These are phyloP conservation scores for Hygrophoropsis aurantiaca DNA, from an alignment of 768 basidiomycete genomes.

Conservation along the genomic window DNA sequence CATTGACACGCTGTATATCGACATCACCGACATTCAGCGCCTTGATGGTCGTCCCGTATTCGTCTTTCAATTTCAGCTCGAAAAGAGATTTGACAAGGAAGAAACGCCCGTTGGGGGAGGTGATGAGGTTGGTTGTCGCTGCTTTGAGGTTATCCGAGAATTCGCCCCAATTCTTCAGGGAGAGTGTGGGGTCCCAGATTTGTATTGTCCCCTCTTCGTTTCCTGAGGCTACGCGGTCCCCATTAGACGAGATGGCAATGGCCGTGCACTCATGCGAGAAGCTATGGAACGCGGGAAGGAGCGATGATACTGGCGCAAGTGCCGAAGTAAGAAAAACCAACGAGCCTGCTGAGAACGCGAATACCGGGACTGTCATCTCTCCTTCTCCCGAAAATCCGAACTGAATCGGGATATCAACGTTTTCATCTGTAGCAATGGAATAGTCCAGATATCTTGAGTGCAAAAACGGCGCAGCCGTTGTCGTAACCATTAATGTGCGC, in stretches of 20 bases:
- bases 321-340: not conserved
- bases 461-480: slow-evolving; percentile 6
- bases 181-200: slow-evolving; percentile 10
- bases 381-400: slow-evolving; percentile 7
- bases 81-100: slow-evolving; percentile 3
- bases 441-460: not conserved
- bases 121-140: not conserved
- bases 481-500: not conserved
- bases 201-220: slow-evolving; percentile 4
- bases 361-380: slow-evolving; percentile 8
- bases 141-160: not conserved
- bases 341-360: not conserved
- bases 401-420: not conserved
- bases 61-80: slow-evolving; percentile 9
- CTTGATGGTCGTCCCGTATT: slow-evolving; percentile 1
- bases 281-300: not conserved
- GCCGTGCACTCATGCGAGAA: not conserved
- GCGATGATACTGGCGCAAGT: not conserved
- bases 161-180: slow-evolving; percentile 8
- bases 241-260: slow-evolving; percentile 9
- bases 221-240: not conserved
- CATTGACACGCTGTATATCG: not conserved
- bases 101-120: slow-evolving; percentile 11
- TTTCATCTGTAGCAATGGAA: too few species aligned
- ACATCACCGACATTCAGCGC: slow-evolving; percentile 8